Evolutionary conservation across 148 eudicot species (phyloP), one percentile per base, ranked within the genome.

Genomic region (Fagopyrum esculentum): DNA sequence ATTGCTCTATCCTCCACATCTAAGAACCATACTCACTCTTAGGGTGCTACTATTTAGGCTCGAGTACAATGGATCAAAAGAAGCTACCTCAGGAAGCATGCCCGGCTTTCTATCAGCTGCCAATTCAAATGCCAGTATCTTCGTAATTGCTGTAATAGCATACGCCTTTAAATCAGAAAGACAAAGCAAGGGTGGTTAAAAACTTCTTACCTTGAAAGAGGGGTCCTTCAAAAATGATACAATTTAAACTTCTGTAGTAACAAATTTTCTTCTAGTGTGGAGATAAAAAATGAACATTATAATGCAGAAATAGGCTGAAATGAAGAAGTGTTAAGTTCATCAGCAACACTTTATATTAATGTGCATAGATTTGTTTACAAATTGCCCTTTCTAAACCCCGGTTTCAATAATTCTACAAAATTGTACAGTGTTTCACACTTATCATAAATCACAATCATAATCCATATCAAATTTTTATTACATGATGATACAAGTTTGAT

Each of bases 111-210:
- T 89, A 69, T 94, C 94, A 73, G 97, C 92, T 77, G 94, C 97
- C 76, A 81, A 85, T 80, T 95, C 99, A 83, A 92, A 89, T 51
- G 97, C 90, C 79, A 90, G 87, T 79, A 95, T 82, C 83, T 95
- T 95, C 93, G 81, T 84, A 54, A 95, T 86, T 66, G 97, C 99
- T 73, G 99, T 76, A 57, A 95, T 83, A 72, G 94, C 99, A 86
- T 95, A 92, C 17, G 86, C 99, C 99, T 95, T 85, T 19, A 61
- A 61, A 26, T 11, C 35, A 11, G 10, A 61, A 9, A 61, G 30
- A 12, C 69, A 61, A 61, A 30, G 69, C 43, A 61, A 29, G 69
- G 6, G 10, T 30, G 44, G 15, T 61, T 30, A 61, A 30, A 9
- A 61, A 26, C 44, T 30, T 29, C 3, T 30, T 12, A 3, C 26